Conservation (phyloP, 2,329 filamentous ascomycete genomes). For the Botrytis pseudocinerea region DNA sequence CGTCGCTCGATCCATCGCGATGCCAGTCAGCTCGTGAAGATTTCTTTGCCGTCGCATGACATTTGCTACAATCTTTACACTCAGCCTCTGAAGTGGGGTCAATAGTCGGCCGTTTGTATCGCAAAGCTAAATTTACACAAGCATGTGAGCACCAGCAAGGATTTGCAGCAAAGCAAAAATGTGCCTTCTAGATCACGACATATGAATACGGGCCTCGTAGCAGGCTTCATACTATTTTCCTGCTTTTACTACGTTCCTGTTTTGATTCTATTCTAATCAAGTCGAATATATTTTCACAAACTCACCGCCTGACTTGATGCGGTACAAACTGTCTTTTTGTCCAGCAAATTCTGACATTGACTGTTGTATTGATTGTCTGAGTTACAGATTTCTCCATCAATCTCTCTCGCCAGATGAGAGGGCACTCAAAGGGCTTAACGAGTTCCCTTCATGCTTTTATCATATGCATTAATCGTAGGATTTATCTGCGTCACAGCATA, state of each 20-base stretch:
- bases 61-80: neutral
- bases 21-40: neutral
- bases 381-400: neutral
- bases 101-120: neutral
- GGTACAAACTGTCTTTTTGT: neutral
- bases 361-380: neutral
- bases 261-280: neutral
- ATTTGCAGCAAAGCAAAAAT: neutral
- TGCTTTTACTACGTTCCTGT: neutral
- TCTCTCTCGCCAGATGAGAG: neutral
- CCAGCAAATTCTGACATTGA: neutral
- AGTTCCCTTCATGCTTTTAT: neutral
- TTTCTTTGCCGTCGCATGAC: neutral
- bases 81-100: neutral
- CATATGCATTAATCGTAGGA: neutral
- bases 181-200: neutral
- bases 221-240: neutral
- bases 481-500: neutral
- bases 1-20: neutral
- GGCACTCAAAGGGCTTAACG: neutral
- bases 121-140: neutral
- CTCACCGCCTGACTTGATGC: neutral
- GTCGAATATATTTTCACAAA: neutral
- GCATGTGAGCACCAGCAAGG: neutral
- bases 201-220: neutral